Conservation (phyloP, 176 grass and related monocot species). For the Eleusine indica region DNA sequence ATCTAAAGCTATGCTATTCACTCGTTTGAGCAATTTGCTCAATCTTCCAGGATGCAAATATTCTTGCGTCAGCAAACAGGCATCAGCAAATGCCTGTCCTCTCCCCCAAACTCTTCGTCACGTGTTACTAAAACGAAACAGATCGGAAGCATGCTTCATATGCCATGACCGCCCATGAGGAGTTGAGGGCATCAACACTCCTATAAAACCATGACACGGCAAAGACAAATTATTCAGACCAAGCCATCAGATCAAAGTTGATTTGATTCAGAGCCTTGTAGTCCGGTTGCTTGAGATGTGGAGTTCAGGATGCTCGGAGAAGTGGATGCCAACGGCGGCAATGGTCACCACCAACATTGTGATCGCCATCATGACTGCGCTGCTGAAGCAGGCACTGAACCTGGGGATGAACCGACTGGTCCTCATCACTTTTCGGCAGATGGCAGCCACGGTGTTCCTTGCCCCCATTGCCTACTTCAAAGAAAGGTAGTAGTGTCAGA, state of each 20-base stretch:
- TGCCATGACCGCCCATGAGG: constrained; percentile 12
- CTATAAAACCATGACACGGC: constrained; percentile 56
- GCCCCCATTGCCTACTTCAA: constrained; percentile 65
- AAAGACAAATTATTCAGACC: constrained; percentile 30
- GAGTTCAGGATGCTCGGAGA: constrained; percentile 40
- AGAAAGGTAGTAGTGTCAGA: constrained; percentile 56
- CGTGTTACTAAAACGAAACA: constrained; percentile 44
- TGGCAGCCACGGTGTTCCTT: constrained; percentile 57
- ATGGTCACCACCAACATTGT: constrained; percentile 54
- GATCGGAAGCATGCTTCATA: constrained; percentile 15
- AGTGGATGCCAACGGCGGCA: constrained; percentile 48
- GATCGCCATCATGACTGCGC: constrained; percentile 56
- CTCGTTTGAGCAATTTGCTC: constrained; percentile 36
- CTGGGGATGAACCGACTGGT: constrained; percentile 61
- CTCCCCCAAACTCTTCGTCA: constrained; percentile 12
- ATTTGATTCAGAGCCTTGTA: too few species aligned
- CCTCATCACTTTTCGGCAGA: constrained; percentile 65
- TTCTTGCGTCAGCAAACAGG: constrained; percentile 24
- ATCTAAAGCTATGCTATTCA: constrained; percentile 44
- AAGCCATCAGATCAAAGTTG: constrained; percentile 28
- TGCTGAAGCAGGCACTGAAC: constrained; percentile 62
- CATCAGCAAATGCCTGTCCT: neutral
- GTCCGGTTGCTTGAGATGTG: constrained; percentile 35
- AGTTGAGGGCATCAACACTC: neutral
- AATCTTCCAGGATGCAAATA: constrained; percentile 42